These are phyloP conservation scores for Logfia minima DNA, from an alignment of 129 eudicot genomes.

Conservation along the genomic window DNA sequence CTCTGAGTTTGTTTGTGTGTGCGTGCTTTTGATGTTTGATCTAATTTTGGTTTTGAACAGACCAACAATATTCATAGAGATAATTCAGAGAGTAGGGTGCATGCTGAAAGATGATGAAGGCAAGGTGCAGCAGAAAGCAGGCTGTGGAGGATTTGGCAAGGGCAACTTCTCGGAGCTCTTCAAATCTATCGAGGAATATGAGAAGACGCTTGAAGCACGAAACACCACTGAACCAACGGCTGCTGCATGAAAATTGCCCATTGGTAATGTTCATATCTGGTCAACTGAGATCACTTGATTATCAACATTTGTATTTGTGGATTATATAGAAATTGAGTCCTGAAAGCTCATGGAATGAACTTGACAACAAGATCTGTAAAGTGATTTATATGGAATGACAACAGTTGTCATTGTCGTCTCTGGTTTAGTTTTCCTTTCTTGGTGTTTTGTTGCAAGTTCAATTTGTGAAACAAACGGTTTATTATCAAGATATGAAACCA, in stretches of 20 bases:
- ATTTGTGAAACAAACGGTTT: background rate
- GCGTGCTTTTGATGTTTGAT: background rate
- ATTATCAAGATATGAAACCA: background rate
- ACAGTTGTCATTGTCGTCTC: background rate
- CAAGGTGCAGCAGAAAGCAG: slow-evolving; percentile 75
- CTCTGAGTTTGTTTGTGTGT: background rate
- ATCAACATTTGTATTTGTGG: slow-evolving; percentile 14
- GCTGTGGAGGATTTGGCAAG: slow-evolving; percentile 98
- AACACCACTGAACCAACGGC: slow-evolving; percentile 7
- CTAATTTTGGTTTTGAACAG: slow-evolving; percentile 40
- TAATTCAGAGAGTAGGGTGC: slow-evolving; percentile 94
- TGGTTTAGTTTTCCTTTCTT: background rate
- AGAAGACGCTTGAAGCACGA: slow-evolving; percentile 80
- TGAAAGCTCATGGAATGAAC: slow-evolving; percentile 13
- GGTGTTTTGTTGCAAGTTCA: background rate
- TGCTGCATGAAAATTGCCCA: slow-evolving; percentile 1
- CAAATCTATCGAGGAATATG: slow-evolving; percentile 90
- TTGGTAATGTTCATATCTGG: background rate
- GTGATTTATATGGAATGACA: background rate
- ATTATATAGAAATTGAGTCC: slow-evolving; percentile 20
- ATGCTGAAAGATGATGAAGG: slow-evolving; percentile 78
- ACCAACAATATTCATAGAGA: slow-evolving; percentile 92
- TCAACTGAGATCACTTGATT: background rate
- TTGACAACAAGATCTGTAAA: background rate
- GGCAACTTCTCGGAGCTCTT: slow-evolving; percentile 96